Percentiles rank a stretch among this genome's conserved stretches.
phyloP scores from a whole-genome alignment of 805 yeast genomes.

The Myxozyma kluyveri region DNA sequence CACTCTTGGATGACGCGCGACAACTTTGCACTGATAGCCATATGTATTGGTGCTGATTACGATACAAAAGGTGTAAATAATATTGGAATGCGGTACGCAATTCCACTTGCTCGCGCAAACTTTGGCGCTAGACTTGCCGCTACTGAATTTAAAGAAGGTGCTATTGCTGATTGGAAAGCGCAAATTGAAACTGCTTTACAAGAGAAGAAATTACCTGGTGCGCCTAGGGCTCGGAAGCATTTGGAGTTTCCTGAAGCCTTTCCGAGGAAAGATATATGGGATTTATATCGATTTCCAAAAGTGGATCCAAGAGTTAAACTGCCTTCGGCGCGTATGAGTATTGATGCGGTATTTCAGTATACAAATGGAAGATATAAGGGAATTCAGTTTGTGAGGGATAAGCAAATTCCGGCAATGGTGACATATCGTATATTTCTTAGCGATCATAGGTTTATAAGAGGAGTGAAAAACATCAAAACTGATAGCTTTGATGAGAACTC shows the following conservation, averaged over 20 bases:
- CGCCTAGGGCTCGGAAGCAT: constrained; percentile 13
- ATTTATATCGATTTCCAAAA: constrained; percentile 15
- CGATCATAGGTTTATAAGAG: background rate
- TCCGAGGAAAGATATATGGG: constrained; percentile 10
- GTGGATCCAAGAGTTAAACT: background rate
- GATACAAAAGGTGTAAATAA: constrained; percentile 25
- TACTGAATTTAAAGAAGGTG: constrained; percentile 2
- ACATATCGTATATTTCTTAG: background rate
- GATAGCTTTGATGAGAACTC: background rate
- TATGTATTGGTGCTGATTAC: constrained; percentile 33
- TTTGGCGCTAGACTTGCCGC: constrained; percentile 23
- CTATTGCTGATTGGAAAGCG: constrained; percentile 22
- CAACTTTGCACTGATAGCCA: constrained; percentile 30
- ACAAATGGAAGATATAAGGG: background rate
- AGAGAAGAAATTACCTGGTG: constrained; percentile 11
- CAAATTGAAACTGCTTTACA: constrained; percentile 11
- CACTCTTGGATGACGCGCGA: background rate
- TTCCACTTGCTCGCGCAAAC: constrained; percentile 29
- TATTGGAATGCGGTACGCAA: constrained; percentile 29
- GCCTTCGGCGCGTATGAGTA: background rate
- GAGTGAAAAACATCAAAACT: background rate
- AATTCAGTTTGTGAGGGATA: background rate
- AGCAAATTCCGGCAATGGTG: background rate
- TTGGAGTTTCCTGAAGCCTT: constrained; percentile 20
- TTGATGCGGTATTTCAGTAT: background rate